Percentiles rank a stretch among this genome's conserved stretches.
phyloP scores from a whole-genome alignment of 164 flowering plant species.

The Piper betle region DNA sequence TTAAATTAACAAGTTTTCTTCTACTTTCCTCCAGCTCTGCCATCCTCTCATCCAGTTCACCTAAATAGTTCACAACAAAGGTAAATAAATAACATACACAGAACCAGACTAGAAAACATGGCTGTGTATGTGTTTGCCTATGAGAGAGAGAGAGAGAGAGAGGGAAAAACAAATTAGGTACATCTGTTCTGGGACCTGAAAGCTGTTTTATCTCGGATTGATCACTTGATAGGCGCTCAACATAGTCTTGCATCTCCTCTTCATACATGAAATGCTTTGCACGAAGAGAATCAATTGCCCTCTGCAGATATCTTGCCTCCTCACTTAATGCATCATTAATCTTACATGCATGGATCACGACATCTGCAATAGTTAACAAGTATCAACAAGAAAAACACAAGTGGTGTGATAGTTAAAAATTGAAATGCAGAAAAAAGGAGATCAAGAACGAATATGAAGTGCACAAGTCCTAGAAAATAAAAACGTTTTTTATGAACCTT shows the following conservation, averaged over 20 bases:
- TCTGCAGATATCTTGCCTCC: conserved; percentile 44
- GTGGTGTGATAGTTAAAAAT: neutral
- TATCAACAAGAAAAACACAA: neutral
- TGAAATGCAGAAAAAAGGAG: neutral
- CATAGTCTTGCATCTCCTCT: conserved; percentile 41
- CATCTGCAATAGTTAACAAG: conserved; percentile 34
- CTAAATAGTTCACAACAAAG: conserved; percentile 23
- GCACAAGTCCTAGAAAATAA: neutral
- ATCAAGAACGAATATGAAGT: neutral
- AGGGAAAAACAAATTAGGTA: neutral
- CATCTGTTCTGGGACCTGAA: conserved; percentile 35
- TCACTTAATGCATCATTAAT: conserved; percentile 58
- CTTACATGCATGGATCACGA: conserved; percentile 34
- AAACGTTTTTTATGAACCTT: too few relatives aligned
- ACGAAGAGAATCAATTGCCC: conserved; percentile 50
- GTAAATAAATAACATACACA: neutral
- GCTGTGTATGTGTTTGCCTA: neutral
- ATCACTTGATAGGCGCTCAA: conserved; percentile 33
- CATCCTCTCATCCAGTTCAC: conserved; percentile 86
- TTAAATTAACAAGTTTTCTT: conserved; percentile 65
- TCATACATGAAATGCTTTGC: conserved; percentile 63
- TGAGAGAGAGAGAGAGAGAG: conserved; percentile 1
- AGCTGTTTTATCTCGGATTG: conserved; percentile 65
- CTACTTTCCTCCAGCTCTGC: conserved; percentile 91
- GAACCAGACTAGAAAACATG: neutral